Evolutionary conservation across 495 filamentous ascomycete species (phyloP), one percentile per base, ranked within the genome.

Genomic region (Penicillium tannophilum): DNA sequence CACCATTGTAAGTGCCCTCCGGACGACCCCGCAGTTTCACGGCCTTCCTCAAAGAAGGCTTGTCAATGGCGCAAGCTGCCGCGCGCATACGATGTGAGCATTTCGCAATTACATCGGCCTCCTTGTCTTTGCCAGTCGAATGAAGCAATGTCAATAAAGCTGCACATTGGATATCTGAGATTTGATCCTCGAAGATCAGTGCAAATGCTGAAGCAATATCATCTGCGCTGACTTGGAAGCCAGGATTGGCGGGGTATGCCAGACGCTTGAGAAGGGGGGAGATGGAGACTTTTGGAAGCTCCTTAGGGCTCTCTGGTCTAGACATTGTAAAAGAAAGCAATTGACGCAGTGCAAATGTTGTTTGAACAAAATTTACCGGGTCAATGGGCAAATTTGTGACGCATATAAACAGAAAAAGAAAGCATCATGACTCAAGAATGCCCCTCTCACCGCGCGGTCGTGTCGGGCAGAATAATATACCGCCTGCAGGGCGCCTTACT

Each of bases 151-250:
- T 96, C 19, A 99, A 78, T 14, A 99, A 80, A 28, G 91, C 87
- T 6, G 88, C 88, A 4, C 88, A 89, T 63, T 98, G 95, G 7
- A 93, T 88, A 26, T 88, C 84, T 1, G 89, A 92, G 2, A 97
- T 77, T 43, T 84, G 81, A 73, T 97, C 86, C 26, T 90, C 91
- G 68, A 98, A 97, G 68, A 96, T 93, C 62, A 89, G 79, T 3
- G 90, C 86, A 62, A 99, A 87, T 16, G 94, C 93, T 8, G 87
- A 75, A 55, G 93, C 92, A 64, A 99, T 93, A 59, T 96, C 89
- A 36, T 86, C 80, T 19, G 93, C 87, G 19, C 84, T 83, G 12
- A 92, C 87, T 23, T 78, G 74, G 26, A 72, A 66, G 19, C 74
- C 67, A 10, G 71, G 67, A 0, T 83, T 79, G 33, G 83, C 77